A percentile compares a stretch with the other conserved stretches of the same genome.
Evolutionary conservation across 1,284 basidiomycete genomes (phyloP).

Genomic region (Irpex rosettiformis): DNA sequence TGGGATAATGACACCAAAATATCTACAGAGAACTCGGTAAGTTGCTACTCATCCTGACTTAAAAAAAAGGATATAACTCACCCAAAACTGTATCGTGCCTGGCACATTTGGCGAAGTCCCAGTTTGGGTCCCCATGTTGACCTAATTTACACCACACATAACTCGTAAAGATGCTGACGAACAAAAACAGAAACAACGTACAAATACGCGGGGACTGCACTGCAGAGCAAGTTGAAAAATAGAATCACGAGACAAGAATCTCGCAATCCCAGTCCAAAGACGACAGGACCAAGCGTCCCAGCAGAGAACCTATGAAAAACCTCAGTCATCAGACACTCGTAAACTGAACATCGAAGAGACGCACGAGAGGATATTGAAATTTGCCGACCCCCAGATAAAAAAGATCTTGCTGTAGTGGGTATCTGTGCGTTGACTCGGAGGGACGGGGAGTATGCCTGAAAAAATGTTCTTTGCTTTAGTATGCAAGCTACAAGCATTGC

Average conservation of each 20-base stretch:
- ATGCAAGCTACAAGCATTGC: not conserved
- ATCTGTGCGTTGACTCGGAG: slow-evolving; percentile 50
- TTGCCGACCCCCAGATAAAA: slow-evolving; percentile 73
- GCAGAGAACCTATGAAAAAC: slow-evolving; percentile 57
- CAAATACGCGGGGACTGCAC: slow-evolving; percentile 57
- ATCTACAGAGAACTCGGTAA: slow-evolving; percentile 34
- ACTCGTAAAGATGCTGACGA: too few relatives aligned
- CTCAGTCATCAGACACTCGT: not conserved
- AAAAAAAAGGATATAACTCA: slow-evolving; percentile 28
- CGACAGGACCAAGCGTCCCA: slow-evolving; percentile 67
- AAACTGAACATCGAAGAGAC: not conserved
- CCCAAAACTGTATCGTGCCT: slow-evolving; percentile 79
- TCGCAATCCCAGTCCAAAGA: slow-evolving; percentile 65
- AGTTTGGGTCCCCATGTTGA: slow-evolving; percentile 84
- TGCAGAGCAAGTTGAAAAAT: slow-evolving; percentile 69
- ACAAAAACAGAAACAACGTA: slow-evolving; percentile 29
- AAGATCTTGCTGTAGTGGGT: slow-evolving; percentile 69
- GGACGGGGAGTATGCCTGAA: slow-evolving; percentile 50
- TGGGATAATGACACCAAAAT: slow-evolving; percentile 58
- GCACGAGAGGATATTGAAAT: slow-evolving; percentile 72
- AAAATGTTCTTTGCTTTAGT: not conserved
- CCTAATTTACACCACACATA: too few relatives aligned
- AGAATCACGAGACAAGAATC: slow-evolving; percentile 73
- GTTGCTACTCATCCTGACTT: not conserved
- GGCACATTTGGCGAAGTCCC: slow-evolving; percentile 87